These are phyloP conservation scores for Pseudogymnoascus sp. DNA, from an alignment of 2,329 filamentous ascomycete species.

Conservation along the genomic window DNA sequence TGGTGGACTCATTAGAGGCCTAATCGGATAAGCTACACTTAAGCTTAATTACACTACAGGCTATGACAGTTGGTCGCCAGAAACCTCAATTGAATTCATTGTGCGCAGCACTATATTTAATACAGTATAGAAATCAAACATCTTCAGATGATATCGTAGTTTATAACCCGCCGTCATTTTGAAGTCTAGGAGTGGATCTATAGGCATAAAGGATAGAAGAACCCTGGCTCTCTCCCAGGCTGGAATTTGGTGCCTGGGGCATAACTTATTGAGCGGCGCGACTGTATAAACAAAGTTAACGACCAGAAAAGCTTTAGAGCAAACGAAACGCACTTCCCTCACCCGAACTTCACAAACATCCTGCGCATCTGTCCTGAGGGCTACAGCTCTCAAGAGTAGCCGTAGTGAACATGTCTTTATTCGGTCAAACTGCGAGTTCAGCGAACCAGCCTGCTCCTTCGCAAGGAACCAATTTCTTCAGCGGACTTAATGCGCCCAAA, in stretches of 20 bases:
- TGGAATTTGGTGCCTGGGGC: conserved; percentile 8
- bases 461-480: conserved; percentile 11
- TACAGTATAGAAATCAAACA: not conserved
- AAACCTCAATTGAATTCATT: not conserved
- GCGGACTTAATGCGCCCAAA: conserved; percentile 11
- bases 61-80: not conserved
- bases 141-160: not conserved
- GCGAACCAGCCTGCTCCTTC: conserved; percentile 3
- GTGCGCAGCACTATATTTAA: not conserved
- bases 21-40: conserved; percentile 7
- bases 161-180: not conserved
- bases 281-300: conserved; percentile 4
- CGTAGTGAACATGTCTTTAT: conserved; percentile 1
- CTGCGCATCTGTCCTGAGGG: not conserved
- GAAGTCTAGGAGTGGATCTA: not conserved
- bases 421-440: conserved; percentile 1
- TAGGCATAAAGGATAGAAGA: not conserved
- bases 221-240: not conserved
- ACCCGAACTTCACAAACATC: not conserved
- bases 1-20: not conserved
- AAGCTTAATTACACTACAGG: conserved; percentile 7
- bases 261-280: not conserved
- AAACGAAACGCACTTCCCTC: not conserved
- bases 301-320: conserved; percentile 1
- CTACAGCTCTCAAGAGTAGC: not conserved